Conservation (phyloP, 129 eudicot genomes). For the Cynara cardunculus region DNA sequence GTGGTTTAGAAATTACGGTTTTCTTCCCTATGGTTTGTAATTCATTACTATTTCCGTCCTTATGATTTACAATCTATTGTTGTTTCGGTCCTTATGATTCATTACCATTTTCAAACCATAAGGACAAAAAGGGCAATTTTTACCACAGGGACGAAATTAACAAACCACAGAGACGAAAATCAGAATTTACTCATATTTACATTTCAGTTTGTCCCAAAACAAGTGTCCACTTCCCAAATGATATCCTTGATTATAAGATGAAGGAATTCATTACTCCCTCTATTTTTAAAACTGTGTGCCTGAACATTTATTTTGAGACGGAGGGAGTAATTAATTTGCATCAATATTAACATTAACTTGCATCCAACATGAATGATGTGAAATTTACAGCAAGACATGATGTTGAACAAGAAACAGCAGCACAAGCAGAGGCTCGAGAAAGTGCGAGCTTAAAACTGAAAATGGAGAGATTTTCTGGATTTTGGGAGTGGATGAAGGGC, state of each 20-base stretch:
- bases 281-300: neutral
- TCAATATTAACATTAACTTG: neutral
- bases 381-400: slow-evolving; percentile 31
- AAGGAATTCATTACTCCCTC: neutral
- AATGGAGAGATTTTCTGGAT: slow-evolving; percentile 41
- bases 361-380: neutral
- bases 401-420: slow-evolving; percentile 55
- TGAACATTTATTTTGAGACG: neutral
- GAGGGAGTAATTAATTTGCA: neutral
- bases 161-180: no score
- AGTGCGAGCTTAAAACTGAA: slow-evolving; percentile 48
- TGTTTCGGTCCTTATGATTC: no score
- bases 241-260: neutral
- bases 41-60: no score
- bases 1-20: no score
- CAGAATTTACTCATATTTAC: no score
- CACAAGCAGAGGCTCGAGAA: slow-evolving; percentile 68
- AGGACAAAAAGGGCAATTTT: no score
- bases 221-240: neutral
- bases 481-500: slow-evolving; percentile 57
- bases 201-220: neutral
- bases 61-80: no score
- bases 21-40: no score
- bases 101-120: no score
- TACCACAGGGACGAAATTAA: no score